phyloP scores from a whole-genome alignment of 2,329 filamentous ascomycete genomes.

The Claviceps capensis region DNA sequence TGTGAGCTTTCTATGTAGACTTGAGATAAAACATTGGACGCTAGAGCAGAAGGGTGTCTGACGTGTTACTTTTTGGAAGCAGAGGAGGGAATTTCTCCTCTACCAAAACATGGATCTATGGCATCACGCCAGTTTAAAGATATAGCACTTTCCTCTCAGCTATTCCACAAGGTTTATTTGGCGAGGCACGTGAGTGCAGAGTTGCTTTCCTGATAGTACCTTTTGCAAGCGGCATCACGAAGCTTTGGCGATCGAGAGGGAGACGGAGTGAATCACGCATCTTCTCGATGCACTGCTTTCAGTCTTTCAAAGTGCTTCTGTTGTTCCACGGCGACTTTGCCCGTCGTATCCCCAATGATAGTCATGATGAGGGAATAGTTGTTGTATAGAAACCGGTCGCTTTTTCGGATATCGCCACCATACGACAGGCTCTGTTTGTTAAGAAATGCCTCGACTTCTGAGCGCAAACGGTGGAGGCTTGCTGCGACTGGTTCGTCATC shows the following conservation, averaged over 20 bases:
- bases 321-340: constrained; percentile 62
- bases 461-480: constrained; percentile 62
- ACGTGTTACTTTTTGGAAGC: background rate
- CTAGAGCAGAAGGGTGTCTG: background rate
- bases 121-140: background rate
- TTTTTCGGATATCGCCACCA: constrained; percentile 60
- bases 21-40: background rate
- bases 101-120: background rate
- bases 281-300: constrained; percentile 44
- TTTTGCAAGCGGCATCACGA: background rate
- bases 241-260: background rate
- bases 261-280: constrained; percentile 4
- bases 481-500: constrained; percentile 87
- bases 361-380: constrained; percentile 93
- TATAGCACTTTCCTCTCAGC: background rate
- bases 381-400: constrained; percentile 81
- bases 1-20: background rate
- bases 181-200: background rate
- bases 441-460: constrained; percentile 74
- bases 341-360: constrained; percentile 67
- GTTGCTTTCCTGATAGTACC: background rate
- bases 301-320: constrained; percentile 59
- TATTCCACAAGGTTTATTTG: background rate
- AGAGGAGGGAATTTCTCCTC: background rate
- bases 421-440: constrained; percentile 63